phyloP scores from a whole-genome alignment of 2,329 filamentous ascomycete species.

The Talaromyces sp. region DNA sequence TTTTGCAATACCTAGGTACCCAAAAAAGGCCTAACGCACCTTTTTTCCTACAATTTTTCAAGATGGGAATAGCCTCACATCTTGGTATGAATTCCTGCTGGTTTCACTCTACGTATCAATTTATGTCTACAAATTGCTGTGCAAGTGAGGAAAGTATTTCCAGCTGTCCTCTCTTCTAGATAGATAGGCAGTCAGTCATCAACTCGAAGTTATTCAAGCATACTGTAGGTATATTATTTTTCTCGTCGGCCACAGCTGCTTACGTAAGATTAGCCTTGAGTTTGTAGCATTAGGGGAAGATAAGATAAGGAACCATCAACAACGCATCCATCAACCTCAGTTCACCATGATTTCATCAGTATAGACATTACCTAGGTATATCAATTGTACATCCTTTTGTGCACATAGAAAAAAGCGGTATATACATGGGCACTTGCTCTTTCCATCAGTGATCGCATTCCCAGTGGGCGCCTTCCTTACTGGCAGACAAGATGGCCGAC shows the following conservation, averaged over 20 bases:
- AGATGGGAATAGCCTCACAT: no score
- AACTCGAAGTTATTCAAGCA: no score
- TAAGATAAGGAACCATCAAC: slow-evolving; percentile 3
- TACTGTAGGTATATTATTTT: no score
- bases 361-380: neutral
- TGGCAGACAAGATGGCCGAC: slow-evolving; percentile 6
- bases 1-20: no score
- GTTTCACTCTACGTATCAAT: no score
- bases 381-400: neutral
- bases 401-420: neutral
- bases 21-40: no score
- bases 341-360: neutral
- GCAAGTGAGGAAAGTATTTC: neutral
- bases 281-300: neutral
- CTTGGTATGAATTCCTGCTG: no score
- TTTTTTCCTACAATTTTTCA: no score
- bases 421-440: neutral
- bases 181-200: no score
- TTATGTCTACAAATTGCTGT: no score
- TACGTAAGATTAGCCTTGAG: no score
- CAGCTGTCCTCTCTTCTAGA: neutral
- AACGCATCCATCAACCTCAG: neutral
- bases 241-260: no score
- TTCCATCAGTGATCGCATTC: neutral
- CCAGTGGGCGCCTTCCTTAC: neutral